These are phyloP conservation scores for Curvularia sp. DNA, from an alignment of 2,329 filamentous ascomycete species.

Conservation along the genomic window DNA sequence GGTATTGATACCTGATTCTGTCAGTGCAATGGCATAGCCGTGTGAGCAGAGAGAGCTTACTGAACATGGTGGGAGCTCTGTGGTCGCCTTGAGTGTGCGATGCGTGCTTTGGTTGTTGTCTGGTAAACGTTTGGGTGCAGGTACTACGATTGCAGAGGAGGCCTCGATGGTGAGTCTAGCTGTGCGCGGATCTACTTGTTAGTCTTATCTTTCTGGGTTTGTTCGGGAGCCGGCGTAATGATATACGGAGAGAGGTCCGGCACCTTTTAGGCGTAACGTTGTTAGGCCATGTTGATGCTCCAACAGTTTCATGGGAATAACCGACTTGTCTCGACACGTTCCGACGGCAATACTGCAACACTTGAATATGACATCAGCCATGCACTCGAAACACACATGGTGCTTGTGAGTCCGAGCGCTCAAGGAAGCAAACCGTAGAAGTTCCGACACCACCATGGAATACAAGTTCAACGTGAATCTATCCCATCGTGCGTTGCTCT, in stretches of 20 bases:
- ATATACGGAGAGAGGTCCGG: background rate
- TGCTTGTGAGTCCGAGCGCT: background rate
- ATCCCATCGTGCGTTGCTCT: background rate
- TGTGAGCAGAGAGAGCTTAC: conserved; percentile 22
- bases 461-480: background rate
- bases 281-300: conserved; percentile 11
- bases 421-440: background rate
- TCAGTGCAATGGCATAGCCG: background rate
- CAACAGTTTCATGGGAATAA: conserved; percentile 18
- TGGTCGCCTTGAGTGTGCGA: background rate
- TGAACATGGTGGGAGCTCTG: conserved; percentile 34
- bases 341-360: conserved; percentile 1
- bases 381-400: background rate
- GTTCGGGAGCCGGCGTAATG: background rate
- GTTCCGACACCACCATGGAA: background rate
- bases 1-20: conserved; percentile 40
- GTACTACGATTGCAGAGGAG: background rate
- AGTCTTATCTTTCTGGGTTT: background rate
- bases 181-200: background rate
- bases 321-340: conserved; percentile 12
- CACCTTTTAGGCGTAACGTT: background rate
- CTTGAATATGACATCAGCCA: background rate
- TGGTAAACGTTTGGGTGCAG: background rate
- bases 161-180: background rate
- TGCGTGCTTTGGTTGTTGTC: background rate